These are phyloP conservation scores for Hibiscus syriacus DNA, from an alignment of 345 rosid genomes.

Conservation along the genomic window DNA sequence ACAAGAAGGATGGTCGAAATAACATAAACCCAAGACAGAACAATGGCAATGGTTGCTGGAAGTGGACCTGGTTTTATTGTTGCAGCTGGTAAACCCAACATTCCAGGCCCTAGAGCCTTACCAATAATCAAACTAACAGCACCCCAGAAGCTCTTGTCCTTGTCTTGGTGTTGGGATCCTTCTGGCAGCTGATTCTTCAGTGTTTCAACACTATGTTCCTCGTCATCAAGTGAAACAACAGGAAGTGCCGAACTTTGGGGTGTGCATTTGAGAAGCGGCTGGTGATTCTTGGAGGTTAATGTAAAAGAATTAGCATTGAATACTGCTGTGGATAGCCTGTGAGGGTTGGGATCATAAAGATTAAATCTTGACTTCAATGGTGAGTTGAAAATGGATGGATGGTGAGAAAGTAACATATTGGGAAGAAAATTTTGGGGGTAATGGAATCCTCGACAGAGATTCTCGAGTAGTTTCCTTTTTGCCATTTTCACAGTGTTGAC, in stretches of 20 bases:
- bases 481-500: background rate
- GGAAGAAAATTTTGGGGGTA: background rate
- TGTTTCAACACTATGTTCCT: no score
- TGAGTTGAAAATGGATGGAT: background rate
- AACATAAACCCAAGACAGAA: slow-evolving; percentile 80
- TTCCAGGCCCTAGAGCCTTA: slow-evolving; percentile 91
- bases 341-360: slow-evolving; percentile 1
- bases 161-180: slow-evolving; percentile 10
- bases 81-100: slow-evolving; percentile 83
- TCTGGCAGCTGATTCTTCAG: slow-evolving; percentile 6
- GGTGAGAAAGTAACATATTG: slow-evolving; percentile 9
- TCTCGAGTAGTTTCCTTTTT: background rate
- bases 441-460: background rate
- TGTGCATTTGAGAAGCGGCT: slow-evolving; percentile 20
- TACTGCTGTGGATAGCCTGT: background rate
- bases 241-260: slow-evolving; percentile 11
- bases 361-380: slow-evolving; percentile 6
- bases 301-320: background rate
- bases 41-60: slow-evolving; percentile 54
- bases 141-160: slow-evolving; percentile 77
- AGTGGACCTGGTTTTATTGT: slow-evolving; percentile 70
- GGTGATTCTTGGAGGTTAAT: background rate
- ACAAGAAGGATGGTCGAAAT: slow-evolving; percentile 77
- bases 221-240: slow-evolving; percentile 6
- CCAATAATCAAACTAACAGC: slow-evolving; percentile 86